Evolutionary conservation across 345 rosid genomes (phyloP).

Genomic region (Eucalyptus polyanthemos): DNA sequence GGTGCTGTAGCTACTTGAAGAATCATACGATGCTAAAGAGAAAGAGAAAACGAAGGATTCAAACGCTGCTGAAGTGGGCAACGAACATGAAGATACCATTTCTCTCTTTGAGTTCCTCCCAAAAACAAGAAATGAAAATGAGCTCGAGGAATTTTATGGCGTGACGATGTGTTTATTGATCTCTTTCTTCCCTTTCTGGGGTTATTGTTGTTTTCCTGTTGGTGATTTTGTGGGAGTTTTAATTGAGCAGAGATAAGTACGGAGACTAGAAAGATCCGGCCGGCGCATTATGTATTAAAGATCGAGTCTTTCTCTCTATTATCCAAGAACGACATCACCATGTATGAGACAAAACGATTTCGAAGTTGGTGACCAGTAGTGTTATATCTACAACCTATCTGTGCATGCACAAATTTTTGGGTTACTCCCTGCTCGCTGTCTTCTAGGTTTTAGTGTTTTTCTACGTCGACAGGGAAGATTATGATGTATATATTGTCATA

Average conservation of each 20-base stretch:
- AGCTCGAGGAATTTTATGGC: neutral
- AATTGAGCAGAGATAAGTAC: neutral
- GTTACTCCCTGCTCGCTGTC: neutral
- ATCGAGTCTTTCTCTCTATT: neutral
- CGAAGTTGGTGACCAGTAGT: neutral
- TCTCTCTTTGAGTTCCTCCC: neutral
- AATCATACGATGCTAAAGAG: neutral
- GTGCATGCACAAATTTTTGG: neutral
- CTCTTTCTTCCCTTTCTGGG: neutral
- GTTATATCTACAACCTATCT: neutral
- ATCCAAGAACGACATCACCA: neutral
- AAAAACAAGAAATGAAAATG: neutral
- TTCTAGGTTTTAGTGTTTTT: neutral
- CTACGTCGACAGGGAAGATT: neutral
- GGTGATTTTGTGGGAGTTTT: neutral
- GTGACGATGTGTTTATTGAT: neutral
- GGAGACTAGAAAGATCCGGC: neutral
- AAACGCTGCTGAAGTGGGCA: neutral
- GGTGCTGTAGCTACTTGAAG: neutral
- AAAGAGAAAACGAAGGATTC: neutral
- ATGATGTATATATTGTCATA: neutral
- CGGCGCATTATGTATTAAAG: neutral
- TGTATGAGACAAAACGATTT: neutral
- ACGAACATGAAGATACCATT: neutral
- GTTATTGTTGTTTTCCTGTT: neutral